phyloP scores from a whole-genome alignment of 1,139 yeast species.

The Yamadazyma membranifaciens region DNA sequence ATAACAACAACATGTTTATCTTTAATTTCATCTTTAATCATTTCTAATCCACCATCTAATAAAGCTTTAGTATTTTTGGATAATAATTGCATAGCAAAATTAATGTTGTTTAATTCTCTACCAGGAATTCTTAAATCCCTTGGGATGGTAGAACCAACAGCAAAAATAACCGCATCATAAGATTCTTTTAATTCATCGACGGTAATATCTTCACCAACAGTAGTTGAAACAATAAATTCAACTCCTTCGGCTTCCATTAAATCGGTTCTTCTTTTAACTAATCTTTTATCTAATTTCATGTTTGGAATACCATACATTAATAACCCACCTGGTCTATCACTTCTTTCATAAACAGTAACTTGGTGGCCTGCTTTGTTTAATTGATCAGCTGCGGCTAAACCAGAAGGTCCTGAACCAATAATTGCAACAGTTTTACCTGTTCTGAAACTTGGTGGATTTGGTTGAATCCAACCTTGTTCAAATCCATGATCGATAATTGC shows the following conservation, averaged over 20 bases:
- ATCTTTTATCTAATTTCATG: slow-evolving; percentile 93
- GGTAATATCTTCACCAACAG: slow-evolving; percentile 79
- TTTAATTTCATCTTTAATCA: slow-evolving; percentile 64
- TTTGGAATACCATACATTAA: slow-evolving; percentile 99
- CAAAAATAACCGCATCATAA: slow-evolving; percentile 82
- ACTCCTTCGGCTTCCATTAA: slow-evolving; percentile 90
- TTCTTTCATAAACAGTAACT: slow-evolving; percentile 89
- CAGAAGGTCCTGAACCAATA: slow-evolving; percentile 97
- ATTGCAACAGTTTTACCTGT: slow-evolving; percentile 85
- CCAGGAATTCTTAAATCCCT: slow-evolving; percentile 94
- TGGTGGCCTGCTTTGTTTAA: slow-evolving; percentile 92
- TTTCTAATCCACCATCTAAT: slow-evolving; percentile 77
- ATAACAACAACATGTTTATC: slow-evolving; percentile 94
- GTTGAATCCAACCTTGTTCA: slow-evolving; percentile 94
- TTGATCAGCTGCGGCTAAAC: slow-evolving; percentile 95
- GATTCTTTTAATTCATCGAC: slow-evolving; percentile 63
- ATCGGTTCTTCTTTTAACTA: slow-evolving; percentile 92
- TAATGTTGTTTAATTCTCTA: slow-evolving; percentile 84
- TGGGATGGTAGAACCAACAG: slow-evolving; percentile 97
- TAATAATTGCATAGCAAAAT: slow-evolving; percentile 91
- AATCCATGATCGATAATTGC: slow-evolving; percentile 96
- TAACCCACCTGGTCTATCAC: slow-evolving; percentile 95
- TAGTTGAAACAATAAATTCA: slow-evolving; percentile 69
- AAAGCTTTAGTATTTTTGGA: slow-evolving; percentile 88
- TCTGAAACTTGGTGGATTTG: slow-evolving; percentile 73